These are phyloP conservation scores for Neonectria ditissima DNA, from an alignment of 2,329 filamentous ascomycete genomes.

Conservation along the genomic window DNA sequence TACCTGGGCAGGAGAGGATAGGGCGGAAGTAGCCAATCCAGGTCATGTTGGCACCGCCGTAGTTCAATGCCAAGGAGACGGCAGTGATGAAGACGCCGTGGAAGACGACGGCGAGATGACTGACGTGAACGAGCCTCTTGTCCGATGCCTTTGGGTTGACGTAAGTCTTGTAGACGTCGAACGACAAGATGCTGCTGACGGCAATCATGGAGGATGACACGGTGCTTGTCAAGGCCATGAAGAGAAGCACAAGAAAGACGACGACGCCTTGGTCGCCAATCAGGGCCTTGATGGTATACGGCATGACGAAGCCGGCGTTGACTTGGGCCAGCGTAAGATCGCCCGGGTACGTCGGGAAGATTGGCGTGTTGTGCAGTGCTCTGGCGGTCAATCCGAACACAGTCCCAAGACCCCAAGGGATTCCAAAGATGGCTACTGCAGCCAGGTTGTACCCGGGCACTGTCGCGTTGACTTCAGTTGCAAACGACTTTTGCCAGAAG, in stretches of 20 bases:
- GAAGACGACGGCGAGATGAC: not conserved
- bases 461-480: not conserved
- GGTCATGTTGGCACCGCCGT: slow-evolving; percentile 11
- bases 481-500: slow-evolving; percentile 3
- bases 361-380: slow-evolving; percentile 6
- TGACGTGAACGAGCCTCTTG: not conserved
- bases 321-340: slow-evolving; percentile 15
- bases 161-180: slow-evolving; percentile 17
- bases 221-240: slow-evolving; percentile 13
- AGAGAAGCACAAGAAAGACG: slow-evolving; percentile 9
- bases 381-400: not conserved
- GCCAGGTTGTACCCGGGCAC: not conserved
- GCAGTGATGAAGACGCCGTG: not conserved
- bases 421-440: not conserved
- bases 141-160: slow-evolving; percentile 4
- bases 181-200: slow-evolving; percentile 3
- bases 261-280: slow-evolving; percentile 10
- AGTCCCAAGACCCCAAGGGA: slow-evolving; percentile 5
- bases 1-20: slow-evolving; percentile 1
- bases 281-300: slow-evolving; percentile 10
- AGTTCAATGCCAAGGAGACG: slow-evolving; percentile 3
- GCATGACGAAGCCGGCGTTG: slow-evolving; percentile 10
- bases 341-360: slow-evolving; percentile 18
- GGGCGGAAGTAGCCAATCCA: slow-evolving; percentile 11
- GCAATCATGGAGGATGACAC: slow-evolving; percentile 9